These are phyloP conservation scores for Panicum hallii DNA, from an alignment of 202 grass and related monocot species.

Conservation along the genomic window DNA sequence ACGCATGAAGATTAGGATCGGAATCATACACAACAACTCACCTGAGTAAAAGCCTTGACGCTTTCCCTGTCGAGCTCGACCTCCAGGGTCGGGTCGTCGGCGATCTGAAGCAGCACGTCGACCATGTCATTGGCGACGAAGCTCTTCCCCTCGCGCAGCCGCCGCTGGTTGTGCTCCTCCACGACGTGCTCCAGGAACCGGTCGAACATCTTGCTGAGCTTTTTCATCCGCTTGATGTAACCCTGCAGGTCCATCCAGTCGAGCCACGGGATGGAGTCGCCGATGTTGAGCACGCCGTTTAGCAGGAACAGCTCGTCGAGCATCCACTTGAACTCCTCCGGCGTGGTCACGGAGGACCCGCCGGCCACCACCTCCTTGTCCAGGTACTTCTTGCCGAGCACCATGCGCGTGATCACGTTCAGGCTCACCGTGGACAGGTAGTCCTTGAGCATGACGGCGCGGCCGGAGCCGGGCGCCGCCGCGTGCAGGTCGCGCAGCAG, in stretches of 20 bases:
- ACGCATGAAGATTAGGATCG: background rate
- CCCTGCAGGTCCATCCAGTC: conserved; percentile 72
- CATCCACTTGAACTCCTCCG: conserved; percentile 91
- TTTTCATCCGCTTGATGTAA: conserved; percentile 92
- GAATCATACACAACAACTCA: background rate
- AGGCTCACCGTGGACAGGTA: conserved; percentile 76
- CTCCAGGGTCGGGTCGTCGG: conserved; percentile 73
- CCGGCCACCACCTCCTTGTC: conserved; percentile 31
- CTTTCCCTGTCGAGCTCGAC: conserved; percentile 76
- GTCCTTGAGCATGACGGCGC: conserved; percentile 71
- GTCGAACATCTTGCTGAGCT: conserved; percentile 77
- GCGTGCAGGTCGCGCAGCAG: conserved; percentile 62
- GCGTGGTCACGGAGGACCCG: conserved; percentile 52
- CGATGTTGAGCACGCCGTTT: conserved; percentile 91
- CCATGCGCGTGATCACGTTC: conserved; percentile 91
- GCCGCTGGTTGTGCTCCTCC: conserved; percentile 73
- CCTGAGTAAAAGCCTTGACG: conserved; percentile 92
- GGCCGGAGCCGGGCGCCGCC: conserved; percentile 44
- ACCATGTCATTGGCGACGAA: conserved; percentile 90
- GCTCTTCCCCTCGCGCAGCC: conserved; percentile 47
- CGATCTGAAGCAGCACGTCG: conserved; percentile 84
- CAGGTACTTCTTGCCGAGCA: conserved; percentile 66
- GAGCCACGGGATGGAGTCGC: conserved; percentile 88
- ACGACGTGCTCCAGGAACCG: conserved; percentile 89
- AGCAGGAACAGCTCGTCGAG: conserved; percentile 86